A percentile compares a stretch with the other conserved stretches of the same genome.
Evolutionary conservation across 2,329 filamentous ascomycete species (phyloP).

Genomic region (Penicillium sp.): DNA sequence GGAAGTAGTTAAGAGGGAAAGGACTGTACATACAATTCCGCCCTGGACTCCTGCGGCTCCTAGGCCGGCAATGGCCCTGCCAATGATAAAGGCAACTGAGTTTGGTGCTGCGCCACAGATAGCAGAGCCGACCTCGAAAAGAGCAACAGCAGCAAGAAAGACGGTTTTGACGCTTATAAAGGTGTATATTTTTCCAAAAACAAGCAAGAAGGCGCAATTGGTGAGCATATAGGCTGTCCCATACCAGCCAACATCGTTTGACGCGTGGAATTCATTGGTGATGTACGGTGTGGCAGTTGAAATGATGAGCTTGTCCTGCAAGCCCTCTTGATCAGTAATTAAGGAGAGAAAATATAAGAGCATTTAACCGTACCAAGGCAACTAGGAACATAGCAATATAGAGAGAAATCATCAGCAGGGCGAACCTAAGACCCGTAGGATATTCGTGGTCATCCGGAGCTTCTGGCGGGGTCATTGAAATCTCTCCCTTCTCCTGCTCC

Average conservation of each 20-base stretch:
- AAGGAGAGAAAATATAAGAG: not conserved
- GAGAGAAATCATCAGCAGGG: not conserved
- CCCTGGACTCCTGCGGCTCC: constrained; percentile 23
- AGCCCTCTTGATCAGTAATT: not conserved
- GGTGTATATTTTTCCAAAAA: constrained; percentile 42
- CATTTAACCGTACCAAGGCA: not conserved
- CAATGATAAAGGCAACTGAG: constrained; percentile 27
- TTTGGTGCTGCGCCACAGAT: constrained; percentile 37
- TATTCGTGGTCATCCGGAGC: not conserved
- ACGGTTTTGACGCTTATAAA: constrained; percentile 1
- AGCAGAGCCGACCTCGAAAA: constrained; percentile 45
- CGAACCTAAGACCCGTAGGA: constrained; percentile 1
- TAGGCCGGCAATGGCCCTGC: constrained; percentile 30
- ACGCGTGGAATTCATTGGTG: constrained; percentile 8
- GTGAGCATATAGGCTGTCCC: constrained; percentile 41
- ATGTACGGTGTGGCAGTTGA: constrained; percentile 7
- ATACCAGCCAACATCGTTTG: constrained; percentile 11
- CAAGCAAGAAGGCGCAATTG: constrained; percentile 26
- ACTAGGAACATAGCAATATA: not conserved
- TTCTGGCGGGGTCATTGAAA: not conserved
- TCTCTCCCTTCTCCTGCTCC: not conserved
- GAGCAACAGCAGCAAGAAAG: constrained; percentile 40
- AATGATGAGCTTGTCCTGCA: constrained; percentile 10
- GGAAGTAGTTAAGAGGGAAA: not conserved
- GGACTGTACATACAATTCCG: constrained; percentile 14